These are phyloP conservation scores for Arthrobotrys conoides DNA, from an alignment of 2,329 filamentous ascomycete species.

Conservation along the genomic window DNA sequence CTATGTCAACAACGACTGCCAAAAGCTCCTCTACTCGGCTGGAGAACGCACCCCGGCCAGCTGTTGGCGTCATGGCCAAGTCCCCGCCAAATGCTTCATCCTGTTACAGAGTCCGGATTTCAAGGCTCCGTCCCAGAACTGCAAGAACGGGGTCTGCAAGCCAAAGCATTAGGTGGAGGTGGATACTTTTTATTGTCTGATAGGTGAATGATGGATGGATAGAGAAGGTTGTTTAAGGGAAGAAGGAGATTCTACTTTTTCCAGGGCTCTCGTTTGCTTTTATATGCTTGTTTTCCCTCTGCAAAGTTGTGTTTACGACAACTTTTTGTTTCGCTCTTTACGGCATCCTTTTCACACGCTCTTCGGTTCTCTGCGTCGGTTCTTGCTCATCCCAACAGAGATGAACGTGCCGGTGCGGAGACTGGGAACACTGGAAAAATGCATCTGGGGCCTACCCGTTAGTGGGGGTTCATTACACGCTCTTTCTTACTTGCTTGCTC, in stretches of 20 bases:
- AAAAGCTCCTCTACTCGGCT: background rate
- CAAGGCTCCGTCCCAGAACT: background rate
- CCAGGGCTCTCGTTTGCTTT: background rate
- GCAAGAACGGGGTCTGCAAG: constrained; percentile 4
- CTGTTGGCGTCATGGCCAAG: constrained; percentile 34
- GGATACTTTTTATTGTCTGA: too few species aligned
- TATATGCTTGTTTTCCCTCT: constrained; percentile 1
- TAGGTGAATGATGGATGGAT: background rate
- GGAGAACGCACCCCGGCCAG: constrained; percentile 14
- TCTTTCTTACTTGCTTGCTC: constrained; percentile 1
- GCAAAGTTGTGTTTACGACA: constrained; percentile 29
- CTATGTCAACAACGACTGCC: background rate
- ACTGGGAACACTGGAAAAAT: background rate
- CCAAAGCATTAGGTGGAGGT: too few species aligned
- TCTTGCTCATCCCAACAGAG: background rate
- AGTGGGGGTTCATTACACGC: background rate
- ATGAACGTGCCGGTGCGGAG: background rate
- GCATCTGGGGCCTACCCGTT: background rate
- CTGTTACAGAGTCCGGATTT: background rate
- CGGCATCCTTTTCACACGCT: background rate
- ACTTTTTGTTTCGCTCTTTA: constrained; percentile 12
- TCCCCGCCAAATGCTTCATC: constrained; percentile 20
- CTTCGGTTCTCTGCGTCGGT: constrained; percentile 13
- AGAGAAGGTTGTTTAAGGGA: background rate
- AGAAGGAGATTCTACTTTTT: constrained; percentile 4